phyloP scores from a whole-genome alignment of 164 flowering plant genomes.

The Vitis rotundifolia region DNA sequence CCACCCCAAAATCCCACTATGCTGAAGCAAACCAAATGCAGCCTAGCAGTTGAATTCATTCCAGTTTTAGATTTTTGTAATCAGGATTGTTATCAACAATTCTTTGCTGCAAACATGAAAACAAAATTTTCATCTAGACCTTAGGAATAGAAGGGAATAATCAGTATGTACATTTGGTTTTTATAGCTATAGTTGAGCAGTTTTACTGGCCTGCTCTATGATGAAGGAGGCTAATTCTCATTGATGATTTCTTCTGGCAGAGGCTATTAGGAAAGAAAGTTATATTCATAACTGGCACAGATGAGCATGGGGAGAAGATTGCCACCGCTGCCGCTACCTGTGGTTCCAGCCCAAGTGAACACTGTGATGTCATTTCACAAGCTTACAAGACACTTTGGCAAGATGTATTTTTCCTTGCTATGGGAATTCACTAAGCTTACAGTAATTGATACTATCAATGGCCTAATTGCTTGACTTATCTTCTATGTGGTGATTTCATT shows the following conservation, averaged over 20 bases:
- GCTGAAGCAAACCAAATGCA: no score
- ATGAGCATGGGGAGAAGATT: constrained; percentile 98
- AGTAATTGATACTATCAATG: background rate
- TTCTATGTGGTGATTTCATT: background rate
- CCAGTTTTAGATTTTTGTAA: no score
- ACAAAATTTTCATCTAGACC: background rate
- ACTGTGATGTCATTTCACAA: constrained; percentile 76
- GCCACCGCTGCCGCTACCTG: constrained; percentile 77
- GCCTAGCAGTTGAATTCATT: no score
- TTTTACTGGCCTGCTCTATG: background rate
- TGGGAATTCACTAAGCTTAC: background rate
- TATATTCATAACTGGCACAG: constrained; percentile 89
- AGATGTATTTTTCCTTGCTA: constrained; percentile 46
- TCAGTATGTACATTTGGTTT: background rate
- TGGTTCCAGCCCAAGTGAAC: constrained; percentile 76
- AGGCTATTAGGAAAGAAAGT: constrained; percentile 84
- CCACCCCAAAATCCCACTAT: no score
- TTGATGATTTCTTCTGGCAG: constrained; percentile 36
- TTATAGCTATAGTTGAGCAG: background rate
- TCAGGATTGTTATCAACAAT: background rate
- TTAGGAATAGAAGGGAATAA: background rate
- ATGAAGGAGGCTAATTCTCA: background rate
- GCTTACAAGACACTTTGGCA: constrained; percentile 81
- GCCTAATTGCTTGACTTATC: background rate
- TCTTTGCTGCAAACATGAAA: background rate